Evolutionary conservation across 129 eudicot species (phyloP).

Genomic region (Arctium minus): DNA sequence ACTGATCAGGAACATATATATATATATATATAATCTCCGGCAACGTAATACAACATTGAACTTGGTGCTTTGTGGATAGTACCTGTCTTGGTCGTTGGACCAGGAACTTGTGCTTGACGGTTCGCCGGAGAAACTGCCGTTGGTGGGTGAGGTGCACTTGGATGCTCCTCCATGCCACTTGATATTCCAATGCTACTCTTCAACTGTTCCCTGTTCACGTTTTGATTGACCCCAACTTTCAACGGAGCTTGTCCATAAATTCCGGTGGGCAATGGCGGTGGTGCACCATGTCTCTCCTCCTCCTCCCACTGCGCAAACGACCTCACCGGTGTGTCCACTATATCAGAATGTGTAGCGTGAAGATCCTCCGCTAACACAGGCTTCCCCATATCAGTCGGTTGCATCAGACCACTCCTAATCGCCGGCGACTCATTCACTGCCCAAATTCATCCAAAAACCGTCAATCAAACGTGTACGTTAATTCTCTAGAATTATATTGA

Average conservation of each 20-base stretch:
- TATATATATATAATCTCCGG: background rate
- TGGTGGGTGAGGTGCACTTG: constrained; percentile 13
- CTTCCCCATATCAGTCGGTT: constrained; percentile 22
- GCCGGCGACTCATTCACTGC: constrained; percentile 45
- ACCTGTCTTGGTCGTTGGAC: background rate
- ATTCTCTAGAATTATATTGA: too few relatives aligned
- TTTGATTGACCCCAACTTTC: background rate
- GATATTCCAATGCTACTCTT: constrained; percentile 6
- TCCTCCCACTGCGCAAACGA: constrained; percentile 32
- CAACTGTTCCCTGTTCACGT: background rate
- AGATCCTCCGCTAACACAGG: constrained; percentile 34
- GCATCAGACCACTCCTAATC: constrained; percentile 17
- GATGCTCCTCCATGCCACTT: constrained; percentile 31
- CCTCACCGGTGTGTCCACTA: constrained; percentile 23
- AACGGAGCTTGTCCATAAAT: constrained; percentile 4
- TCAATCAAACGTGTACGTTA: background rate
- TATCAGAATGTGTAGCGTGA: constrained; percentile 24
- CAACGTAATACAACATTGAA: background rate
- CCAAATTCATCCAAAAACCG: background rate
- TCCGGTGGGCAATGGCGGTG: constrained; percentile 29
- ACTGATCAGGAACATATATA: background rate
- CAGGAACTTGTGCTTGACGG: constrained; percentile 14
- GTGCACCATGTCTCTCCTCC: constrained; percentile 24
- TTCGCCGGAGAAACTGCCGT: constrained; percentile 9
- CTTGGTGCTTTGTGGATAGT: background rate